Evolutionary conservation across 495 filamentous ascomycete species (phyloP), one percentile per base, ranked within the genome.

Genomic region (Penicillium daleae): DNA sequence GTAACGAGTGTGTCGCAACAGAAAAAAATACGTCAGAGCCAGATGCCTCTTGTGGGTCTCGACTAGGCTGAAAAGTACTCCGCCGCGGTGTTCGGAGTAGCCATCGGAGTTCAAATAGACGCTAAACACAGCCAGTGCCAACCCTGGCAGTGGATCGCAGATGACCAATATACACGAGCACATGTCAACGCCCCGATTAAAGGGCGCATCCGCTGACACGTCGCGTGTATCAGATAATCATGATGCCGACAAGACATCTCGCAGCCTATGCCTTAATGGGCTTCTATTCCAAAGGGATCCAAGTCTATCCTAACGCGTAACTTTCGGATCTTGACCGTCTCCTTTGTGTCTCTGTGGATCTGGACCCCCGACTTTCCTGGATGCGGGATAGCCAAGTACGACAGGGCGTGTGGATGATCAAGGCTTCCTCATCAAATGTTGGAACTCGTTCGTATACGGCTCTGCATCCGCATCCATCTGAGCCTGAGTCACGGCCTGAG

Each of bases 11-110:
- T 35, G 9, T 24, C 22, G 29, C 27, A 24, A 65, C 27, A 29
- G 26, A 27, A 26, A 65, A 60, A 66, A 61, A 58, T 60, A 68
- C 68, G 63, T 64, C 62, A 66, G 52, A 60, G 50, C n/a, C 54
- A 56, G 54, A 6, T 17, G 49, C 3, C 42, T 5, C 21, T 2
- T 27, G 58, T 48, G 60, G 57, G 57, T 29, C 61, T 39, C 21
- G 52, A 31, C 19, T 46, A 29, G 22, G 21, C 19, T 46, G 42
- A 24, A 46, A 13, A 46, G 42, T 46, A 46, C 42, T 24, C 19
- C 21, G 51, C 24, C 27, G 29, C 27, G 29, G 9, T n/a, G 2
- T 2, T 65, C 61, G 63, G 64, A 68, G 40, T 67, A 59, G 46
- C 29, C 7, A 0, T 70, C 60, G 40, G 32, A 33, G 49, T 46